Evolutionary conservation across 1,139 yeast genomes (phyloP).

Genomic region (Saccharomycopsis hybrid): DNA sequence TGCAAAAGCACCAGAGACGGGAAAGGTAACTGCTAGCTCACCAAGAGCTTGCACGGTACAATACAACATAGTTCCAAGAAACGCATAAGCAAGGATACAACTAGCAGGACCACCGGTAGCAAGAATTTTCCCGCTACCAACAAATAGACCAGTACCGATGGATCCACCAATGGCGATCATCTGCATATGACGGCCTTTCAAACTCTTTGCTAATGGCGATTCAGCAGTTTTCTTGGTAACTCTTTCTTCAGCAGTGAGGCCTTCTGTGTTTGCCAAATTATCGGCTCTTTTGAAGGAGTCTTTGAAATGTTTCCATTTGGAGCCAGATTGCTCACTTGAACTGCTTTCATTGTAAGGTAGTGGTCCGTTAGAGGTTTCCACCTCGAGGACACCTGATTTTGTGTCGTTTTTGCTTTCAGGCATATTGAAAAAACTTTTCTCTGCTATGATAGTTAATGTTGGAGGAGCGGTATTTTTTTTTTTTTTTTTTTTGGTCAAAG

Average conservation of each 20-base stretch:
- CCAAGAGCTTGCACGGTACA: slow-evolving; percentile 64
- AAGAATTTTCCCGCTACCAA: slow-evolving; percentile 58
- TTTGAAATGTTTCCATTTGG: slow-evolving; percentile 9
- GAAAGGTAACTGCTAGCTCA: slow-evolving; percentile 58
- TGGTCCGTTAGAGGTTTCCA: not conserved
- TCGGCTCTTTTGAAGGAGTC: slow-evolving; percentile 32
- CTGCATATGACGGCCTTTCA: slow-evolving; percentile 30
- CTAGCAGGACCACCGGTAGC: slow-evolving; percentile 63
- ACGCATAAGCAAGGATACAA: slow-evolving; percentile 47
- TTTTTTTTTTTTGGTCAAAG: not conserved
- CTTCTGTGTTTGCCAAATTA: slow-evolving; percentile 1
- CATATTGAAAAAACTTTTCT: not conserved
- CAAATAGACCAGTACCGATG: slow-evolving; percentile 64
- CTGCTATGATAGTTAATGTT: not conserved
- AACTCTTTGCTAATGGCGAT: slow-evolving; percentile 5
- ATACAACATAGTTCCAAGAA: slow-evolving; percentile 45
- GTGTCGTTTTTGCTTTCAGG: not conserved
- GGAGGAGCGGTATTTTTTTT: not conserved
- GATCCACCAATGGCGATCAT: slow-evolving; percentile 71
- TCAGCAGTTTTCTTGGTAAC: slow-evolving; percentile 1
- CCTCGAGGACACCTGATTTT: not conserved
- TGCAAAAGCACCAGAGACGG: slow-evolving; percentile 66
- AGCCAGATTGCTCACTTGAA: not conserved
- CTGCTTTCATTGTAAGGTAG: too few relatives aligned
- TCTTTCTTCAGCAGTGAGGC: slow-evolving; percentile 6